phyloP scores from a whole-genome alignment of 2,329 filamentous ascomycete species.

The Meredithiella fracta region DNA sequence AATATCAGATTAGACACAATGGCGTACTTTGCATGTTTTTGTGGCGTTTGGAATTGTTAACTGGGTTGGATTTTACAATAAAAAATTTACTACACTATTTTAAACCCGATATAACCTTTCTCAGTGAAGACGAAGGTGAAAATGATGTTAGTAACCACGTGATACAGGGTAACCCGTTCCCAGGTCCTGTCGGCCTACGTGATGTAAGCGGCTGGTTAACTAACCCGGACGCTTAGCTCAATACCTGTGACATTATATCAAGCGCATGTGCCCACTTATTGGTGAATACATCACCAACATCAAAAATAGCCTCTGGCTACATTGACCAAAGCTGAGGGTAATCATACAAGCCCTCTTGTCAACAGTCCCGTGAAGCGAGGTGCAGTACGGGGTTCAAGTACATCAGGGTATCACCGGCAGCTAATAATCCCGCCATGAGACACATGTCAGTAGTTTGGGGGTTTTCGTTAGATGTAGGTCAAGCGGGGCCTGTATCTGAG shows the following conservation, averaged over 20 bases:
- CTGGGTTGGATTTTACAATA: conserved; percentile 4
- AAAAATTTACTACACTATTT: conserved; percentile 3
- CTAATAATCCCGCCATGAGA: background rate
- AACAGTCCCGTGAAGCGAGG: too few relatives aligned
- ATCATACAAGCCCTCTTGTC: too few relatives aligned
- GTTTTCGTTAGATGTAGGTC: too few relatives aligned
- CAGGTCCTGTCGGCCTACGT: background rate
- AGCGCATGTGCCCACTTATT: too few relatives aligned
- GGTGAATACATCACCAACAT: too few relatives aligned
- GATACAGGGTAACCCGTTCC: background rate
- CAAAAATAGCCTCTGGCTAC: too few relatives aligned
- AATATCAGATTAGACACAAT: conserved; percentile 4
- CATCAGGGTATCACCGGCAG: background rate
- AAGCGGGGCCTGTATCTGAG: too few relatives aligned
- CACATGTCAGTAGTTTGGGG: background rate
- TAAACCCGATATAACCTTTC: background rate
- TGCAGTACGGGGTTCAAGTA: background rate
- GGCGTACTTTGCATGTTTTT: conserved; percentile 9
- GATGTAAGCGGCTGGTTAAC: background rate
- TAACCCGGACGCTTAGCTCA: too few relatives aligned
- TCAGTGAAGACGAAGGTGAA: background rate
- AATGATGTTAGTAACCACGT: background rate
- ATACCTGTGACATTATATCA: too few relatives aligned
- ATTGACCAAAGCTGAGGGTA: too few relatives aligned
- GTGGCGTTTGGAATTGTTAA: conserved; percentile 11